Base-by-base conservation (phyloP, 805 yeast genomes). In the Zygosaccharomyces gambellarensis region DNA sequence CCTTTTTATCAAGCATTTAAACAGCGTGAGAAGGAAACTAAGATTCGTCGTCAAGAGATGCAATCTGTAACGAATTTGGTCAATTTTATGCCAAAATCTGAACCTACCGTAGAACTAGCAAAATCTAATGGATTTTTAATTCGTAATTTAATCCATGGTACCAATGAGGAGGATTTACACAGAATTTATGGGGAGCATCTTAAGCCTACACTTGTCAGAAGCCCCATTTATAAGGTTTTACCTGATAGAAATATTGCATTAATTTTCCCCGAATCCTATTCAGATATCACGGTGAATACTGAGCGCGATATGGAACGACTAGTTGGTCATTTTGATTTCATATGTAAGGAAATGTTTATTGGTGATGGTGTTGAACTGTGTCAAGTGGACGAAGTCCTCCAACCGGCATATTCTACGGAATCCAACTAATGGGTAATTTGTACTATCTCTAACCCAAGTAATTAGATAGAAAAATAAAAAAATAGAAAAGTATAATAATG, bases 51-150 rank as follows among this genome's bases (percentile, higher is more conserved):
- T 49, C 55, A 60, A 31, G 67, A 68, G 39, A 56, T 63, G 11
- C 58, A 57, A 23, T 48, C 50, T 5, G 57, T 64, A 2, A 49
- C 56, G 32, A 40, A 57, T 47, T 48, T 67, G 23, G 25, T 63
- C 31, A 61, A 65, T 53, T 39, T 59, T 51, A 50, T 52, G 52
- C 48, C 60, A 53, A 53, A 63, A 45, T 43, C 53, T 41, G 51
- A 52, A 29, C 52, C 50, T 2, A 60, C 60, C 8, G 53, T 62
- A n/a, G 65, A 65, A 14, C 49, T 39, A 7, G 65, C 68, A 4
- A 61, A 70, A 10, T 62, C 60, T 65, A 84, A 84, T 63, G 81
- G 85, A 1, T 69, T 85, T 45, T 57, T 78, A 12, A 73, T 85
- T 10, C 69, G 70, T 31, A 82, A 79, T 47, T 71, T 80, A 2